Conservation (phyloP, 2,329 filamentous ascomycete genomes). For the Emergomyces africanus region DNA sequence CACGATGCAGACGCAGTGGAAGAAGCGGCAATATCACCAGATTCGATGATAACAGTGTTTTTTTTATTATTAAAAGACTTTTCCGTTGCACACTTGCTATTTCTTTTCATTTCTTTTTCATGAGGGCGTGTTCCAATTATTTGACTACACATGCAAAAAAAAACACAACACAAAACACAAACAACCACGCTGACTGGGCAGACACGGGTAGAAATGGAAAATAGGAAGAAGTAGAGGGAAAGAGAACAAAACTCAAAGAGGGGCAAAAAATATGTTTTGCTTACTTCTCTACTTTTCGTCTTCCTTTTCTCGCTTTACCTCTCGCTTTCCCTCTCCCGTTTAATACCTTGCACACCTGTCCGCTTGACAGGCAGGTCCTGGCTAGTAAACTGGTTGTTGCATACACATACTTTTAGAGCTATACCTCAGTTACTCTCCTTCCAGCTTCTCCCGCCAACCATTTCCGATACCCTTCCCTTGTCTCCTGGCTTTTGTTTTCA, state of each 20-base stretch:
- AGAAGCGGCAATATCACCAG: constrained; percentile 20
- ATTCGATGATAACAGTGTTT: not conserved
- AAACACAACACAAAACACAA: not conserved
- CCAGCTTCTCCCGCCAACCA: not conserved
- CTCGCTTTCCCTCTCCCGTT: not conserved
- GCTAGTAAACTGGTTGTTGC: not conserved
- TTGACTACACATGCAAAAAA: not conserved
- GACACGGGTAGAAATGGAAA: not conserved
- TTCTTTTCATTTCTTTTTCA: not conserved
- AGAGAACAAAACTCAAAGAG: not conserved
- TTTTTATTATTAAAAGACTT: too few species aligned
- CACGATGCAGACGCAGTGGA: constrained; percentile 28
- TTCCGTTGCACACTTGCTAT: not conserved
- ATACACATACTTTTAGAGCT: not conserved
- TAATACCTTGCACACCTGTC: not conserved
- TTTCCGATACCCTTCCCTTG: not conserved
- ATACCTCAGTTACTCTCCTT: not conserved
- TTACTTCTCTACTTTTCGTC: not conserved
- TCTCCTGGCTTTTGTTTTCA: not conserved
- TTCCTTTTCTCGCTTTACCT: not conserved
- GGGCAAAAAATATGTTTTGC: not conserved
- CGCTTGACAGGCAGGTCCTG: not conserved
- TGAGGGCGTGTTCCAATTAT: not conserved
- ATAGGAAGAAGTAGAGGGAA: not conserved
- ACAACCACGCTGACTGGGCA: not conserved